Evolutionary conservation across 2,329 filamentous ascomycete genomes (phyloP).

Genomic region (Stenocarpella maydis): DNA sequence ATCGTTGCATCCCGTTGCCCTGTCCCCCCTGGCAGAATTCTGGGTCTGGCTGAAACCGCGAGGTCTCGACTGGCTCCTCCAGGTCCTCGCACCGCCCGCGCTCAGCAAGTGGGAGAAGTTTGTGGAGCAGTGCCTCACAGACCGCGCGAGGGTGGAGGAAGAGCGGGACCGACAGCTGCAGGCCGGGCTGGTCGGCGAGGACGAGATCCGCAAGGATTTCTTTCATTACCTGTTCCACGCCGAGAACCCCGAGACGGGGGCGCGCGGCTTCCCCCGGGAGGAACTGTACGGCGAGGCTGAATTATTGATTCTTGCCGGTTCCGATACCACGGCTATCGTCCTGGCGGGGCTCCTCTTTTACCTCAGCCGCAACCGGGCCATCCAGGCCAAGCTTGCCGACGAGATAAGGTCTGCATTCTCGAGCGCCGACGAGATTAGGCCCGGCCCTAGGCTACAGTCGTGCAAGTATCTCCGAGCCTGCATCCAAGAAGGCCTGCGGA

Average conservation of each 20-base stretch:
- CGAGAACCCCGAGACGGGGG: slow-evolving; percentile 39
- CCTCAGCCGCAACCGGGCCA: slow-evolving; percentile 8
- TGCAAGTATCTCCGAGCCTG: slow-evolving; percentile 41
- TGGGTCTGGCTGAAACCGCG: slow-evolving; percentile 41
- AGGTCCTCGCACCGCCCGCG: slow-evolving; percentile 35
- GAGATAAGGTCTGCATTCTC: slow-evolving; percentile 10
- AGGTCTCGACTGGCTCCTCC: slow-evolving; percentile 38
- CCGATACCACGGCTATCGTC: slow-evolving; percentile 32
- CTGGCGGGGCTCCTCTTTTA: slow-evolving; percentile 25
- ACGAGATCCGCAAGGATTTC: slow-evolving; percentile 38
- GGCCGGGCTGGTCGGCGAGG: background rate
- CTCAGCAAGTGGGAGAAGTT: slow-evolving; percentile 37
- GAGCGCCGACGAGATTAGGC: background rate
- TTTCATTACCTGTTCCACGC: slow-evolving; percentile 39
- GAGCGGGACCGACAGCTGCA: background rate
- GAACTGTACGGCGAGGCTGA: slow-evolving; percentile 41
- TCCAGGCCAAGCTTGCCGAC: slow-evolving; percentile 18
- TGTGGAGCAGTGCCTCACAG: slow-evolving; percentile 37
- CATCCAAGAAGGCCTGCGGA: slow-evolving; percentile 40
- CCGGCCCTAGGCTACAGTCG: background rate
- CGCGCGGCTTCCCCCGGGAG: slow-evolving; percentile 36
- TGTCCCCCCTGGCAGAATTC: slow-evolving; percentile 35
- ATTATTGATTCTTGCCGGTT: slow-evolving; percentile 30
- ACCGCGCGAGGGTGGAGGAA: slow-evolving; percentile 36
- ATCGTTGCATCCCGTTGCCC: slow-evolving; percentile 32